Evolutionary conservation across 768 basidiomycete genomes (phyloP).

Genomic region (Paxillus involutus): DNA sequence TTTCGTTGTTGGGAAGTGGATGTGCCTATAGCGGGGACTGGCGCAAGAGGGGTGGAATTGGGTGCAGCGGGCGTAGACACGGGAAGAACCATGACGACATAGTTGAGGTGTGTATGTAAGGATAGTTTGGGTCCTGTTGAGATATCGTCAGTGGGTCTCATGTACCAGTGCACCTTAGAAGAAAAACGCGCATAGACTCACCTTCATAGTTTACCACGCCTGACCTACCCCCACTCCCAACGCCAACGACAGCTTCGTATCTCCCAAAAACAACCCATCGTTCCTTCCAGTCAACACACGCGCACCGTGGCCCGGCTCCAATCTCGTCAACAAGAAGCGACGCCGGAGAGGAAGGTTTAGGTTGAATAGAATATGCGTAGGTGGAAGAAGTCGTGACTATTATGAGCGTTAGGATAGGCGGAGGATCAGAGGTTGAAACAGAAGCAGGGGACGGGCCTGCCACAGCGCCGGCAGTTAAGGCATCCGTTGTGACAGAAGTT

Average conservation of each 20-base stretch:
- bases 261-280: slow-evolving; percentile 80
- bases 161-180: neutral
- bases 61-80: slow-evolving; percentile 66
- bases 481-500: slow-evolving; percentile 22
- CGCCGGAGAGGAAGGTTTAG: slow-evolving; percentile 64
- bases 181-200: slow-evolving; percentile 23
- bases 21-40: slow-evolving; percentile 58
- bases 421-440: slow-evolving; percentile 15
- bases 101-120: slow-evolving; percentile 74
- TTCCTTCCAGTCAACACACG: slow-evolving; percentile 72
- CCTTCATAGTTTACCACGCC: slow-evolving; percentile 93
- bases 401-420: slow-evolving; percentile 62
- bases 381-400: slow-evolving; percentile 88
- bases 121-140: slow-evolving; percentile 54
- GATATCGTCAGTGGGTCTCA: neutral
- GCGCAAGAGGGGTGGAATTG: slow-evolving; percentile 41
- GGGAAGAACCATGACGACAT: slow-evolving; percentile 88
- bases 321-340: slow-evolving; percentile 81
- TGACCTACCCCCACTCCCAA: slow-evolving; percentile 77
- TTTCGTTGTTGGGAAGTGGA: slow-evolving; percentile 22
- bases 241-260: slow-evolving; percentile 90
- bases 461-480: slow-evolving; percentile 23
- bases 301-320: slow-evolving; percentile 83
- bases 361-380: slow-evolving; percentile 71
- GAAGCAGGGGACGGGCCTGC: slow-evolving; percentile 14